phyloP scores from a whole-genome alignment of 1,284 basidiomycete species.

The Ceratorhiza oryzae-sativae region DNA sequence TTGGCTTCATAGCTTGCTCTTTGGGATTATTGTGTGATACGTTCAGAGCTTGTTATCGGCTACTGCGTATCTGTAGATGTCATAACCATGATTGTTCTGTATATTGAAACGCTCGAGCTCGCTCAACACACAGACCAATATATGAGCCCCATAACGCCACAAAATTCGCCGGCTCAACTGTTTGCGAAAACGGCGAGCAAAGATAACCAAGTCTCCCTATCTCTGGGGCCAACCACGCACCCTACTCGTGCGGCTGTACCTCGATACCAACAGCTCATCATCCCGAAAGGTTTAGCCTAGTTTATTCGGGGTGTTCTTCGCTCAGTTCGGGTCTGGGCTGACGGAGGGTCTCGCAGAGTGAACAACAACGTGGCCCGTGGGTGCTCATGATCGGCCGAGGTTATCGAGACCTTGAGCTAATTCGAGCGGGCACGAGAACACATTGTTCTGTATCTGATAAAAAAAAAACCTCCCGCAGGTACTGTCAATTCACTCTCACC shows the following conservation, averaged over 20 bases:
- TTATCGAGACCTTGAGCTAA: not conserved
- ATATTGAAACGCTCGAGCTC: not conserved
- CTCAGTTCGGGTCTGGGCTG: not conserved
- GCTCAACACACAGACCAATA: not conserved
- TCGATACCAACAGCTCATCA: not conserved
- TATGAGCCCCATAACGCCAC: not conserved
- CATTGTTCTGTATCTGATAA: not conserved
- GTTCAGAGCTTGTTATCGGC: not conserved
- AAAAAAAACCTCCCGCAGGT: not conserved
- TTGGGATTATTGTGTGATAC: not conserved
- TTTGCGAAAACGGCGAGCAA: not conserved
- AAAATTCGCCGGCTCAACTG: not conserved
- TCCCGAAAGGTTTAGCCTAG: not conserved
- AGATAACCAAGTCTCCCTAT: not conserved
- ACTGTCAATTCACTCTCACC: not conserved
- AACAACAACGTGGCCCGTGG: not conserved
- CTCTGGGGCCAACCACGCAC: not conserved
- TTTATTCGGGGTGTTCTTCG: not conserved
- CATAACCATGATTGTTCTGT: not conserved
- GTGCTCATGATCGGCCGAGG: not conserved
- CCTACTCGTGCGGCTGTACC: not conserved
- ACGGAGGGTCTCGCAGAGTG: not conserved
- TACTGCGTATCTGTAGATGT: not conserved
- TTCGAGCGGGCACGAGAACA: not conserved
- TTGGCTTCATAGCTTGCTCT: not conserved